phyloP scores from a whole-genome alignment of 108 stramenopile species.

The Cyclostephanos tholiformis region DNA sequence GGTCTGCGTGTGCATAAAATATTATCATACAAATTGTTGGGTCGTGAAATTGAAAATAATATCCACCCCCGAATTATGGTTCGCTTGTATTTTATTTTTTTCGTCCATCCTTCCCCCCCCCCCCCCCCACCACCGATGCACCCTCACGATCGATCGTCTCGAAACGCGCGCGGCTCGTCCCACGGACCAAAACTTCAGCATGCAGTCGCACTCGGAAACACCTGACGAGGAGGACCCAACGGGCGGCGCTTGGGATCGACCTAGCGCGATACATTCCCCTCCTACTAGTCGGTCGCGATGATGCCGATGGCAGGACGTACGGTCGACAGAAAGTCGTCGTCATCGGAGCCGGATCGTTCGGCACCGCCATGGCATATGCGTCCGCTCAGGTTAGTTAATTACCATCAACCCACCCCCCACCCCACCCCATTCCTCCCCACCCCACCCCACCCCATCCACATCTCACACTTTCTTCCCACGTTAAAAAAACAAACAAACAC shows the following conservation, averaged over 20 bases:
- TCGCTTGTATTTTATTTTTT: too few relatives aligned
- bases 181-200: too few relatives aligned
- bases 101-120: too few relatives aligned
- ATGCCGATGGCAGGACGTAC: too few relatives aligned
- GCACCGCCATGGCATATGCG: conserved; percentile 85
- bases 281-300: neutral
- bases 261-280: conserved; percentile 29
- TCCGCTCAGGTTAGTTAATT: conserved; percentile 47
- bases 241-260: conserved; percentile 40
- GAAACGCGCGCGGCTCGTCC: too few relatives aligned
- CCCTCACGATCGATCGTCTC: too few relatives aligned
- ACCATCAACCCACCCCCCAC: neutral
- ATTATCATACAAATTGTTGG: too few relatives aligned
- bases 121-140: too few relatives aligned
- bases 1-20: too few relatives aligned
- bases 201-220: conserved; percentile 54
- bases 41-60: too few relatives aligned
- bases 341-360: conserved; percentile 61
- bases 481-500: too few relatives aligned
- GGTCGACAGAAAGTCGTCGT: conserved; percentile 47
- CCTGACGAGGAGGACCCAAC: conserved; percentile 27
- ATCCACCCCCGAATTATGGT: too few relatives aligned
- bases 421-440: neutral
- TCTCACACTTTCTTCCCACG: neutral
- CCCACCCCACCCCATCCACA: neutral